A percentile compares a stretch with the other conserved stretches of the same genome.
Conservation (phyloP, 257 asterid species). For the Lycium barbarum region DNA sequence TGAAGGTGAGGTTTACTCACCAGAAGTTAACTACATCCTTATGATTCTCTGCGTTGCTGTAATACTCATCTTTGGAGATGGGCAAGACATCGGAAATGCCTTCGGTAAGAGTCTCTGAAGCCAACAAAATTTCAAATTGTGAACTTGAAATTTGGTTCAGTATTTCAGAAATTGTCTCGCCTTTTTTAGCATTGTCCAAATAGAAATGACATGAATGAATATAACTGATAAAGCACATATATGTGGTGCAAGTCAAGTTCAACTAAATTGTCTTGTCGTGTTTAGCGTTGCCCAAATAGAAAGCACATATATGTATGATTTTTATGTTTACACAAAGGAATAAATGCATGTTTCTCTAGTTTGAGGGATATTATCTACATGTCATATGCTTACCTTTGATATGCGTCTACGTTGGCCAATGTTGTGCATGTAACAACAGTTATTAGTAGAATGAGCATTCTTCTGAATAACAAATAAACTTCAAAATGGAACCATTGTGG, state of each 20-base stretch:
- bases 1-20: conserved; percentile 77
- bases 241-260: conserved; percentile 11
- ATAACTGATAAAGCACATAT: neutral
- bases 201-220: neutral
- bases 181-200: neutral
- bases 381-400: neutral
- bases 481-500: neutral
- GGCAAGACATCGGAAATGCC: conserved; percentile 56
- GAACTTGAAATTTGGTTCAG: neutral
- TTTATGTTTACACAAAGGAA: neutral
- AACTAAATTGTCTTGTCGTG: neutral
- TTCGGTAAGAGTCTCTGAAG: conserved; percentile 48
- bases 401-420: neutral
- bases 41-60: conserved; percentile 43
- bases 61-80: conserved; percentile 57
- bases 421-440: neutral
- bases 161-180: neutral
- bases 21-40: conserved; percentile 59
- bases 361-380: neutral
- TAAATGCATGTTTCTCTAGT: neutral
- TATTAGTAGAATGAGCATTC: neutral
- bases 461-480: neutral
- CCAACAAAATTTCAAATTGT: neutral
- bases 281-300: neutral
- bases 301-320: neutral